Conservation (phyloP, 1,284 basidiomycete species). For the Pseudozyma flocculosa region DNA sequence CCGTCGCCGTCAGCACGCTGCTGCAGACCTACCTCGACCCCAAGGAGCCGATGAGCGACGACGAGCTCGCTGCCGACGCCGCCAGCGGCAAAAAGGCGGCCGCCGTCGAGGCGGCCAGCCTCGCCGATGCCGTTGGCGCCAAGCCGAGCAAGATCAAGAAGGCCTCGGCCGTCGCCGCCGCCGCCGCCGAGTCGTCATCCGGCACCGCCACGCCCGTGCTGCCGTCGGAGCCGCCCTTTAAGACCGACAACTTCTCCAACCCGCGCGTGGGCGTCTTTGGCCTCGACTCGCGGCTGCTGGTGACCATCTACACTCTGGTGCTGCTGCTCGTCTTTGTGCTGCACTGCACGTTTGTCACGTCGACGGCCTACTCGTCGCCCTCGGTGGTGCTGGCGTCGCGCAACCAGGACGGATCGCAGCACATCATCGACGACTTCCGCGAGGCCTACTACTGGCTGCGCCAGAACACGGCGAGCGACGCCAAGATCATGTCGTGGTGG, state of each 20-base stretch:
- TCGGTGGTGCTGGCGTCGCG: constrained; percentile 89
- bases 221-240: not conserved
- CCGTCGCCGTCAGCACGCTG: constrained; percentile 84
- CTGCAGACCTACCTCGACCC: constrained; percentile 85
- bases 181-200: not conserved
- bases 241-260: constrained; percentile 6
- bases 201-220: not conserved
- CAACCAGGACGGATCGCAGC: constrained; percentile 79
- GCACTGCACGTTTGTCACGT: constrained; percentile 97
- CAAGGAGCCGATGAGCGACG: constrained; percentile 62
- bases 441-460: constrained; percentile 99
- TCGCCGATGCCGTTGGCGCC: not conserved
- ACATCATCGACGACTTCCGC: constrained; percentile 98
- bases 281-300: constrained; percentile 75
- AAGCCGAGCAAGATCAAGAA: constrained; percentile 5
- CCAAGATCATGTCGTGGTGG: constrained; percentile 99
- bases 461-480: constrained; percentile 87
- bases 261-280: constrained; percentile 73
- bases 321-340: constrained; percentile 76
- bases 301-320: constrained; percentile 74
- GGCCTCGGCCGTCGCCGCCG: not conserved
- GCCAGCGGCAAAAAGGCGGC: constrained; percentile 48
- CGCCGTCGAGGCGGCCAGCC: constrained; percentile 1
- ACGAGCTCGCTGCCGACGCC: constrained; percentile 51
- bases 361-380: constrained; percentile 92